Conservation (phyloP, 2,329 filamentous ascomycete genomes). For the Botrytis tulipae region DNA sequence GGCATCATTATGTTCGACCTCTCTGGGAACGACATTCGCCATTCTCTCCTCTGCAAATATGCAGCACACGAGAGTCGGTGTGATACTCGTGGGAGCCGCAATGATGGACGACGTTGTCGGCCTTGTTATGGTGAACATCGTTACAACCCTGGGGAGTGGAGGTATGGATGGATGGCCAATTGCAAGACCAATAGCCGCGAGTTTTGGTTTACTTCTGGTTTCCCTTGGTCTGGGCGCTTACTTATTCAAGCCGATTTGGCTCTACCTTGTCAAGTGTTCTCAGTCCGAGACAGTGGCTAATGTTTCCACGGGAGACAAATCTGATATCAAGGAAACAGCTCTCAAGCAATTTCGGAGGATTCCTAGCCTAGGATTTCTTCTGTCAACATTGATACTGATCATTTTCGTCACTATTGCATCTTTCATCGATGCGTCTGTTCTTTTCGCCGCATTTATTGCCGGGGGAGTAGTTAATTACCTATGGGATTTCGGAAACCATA, state of each 20-base stretch:
- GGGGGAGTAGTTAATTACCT: conserved; percentile 46
- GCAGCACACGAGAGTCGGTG: conserved; percentile 54
- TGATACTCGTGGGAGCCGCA: conserved; percentile 67
- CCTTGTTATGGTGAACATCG: conserved; percentile 73
- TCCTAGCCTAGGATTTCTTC: conserved; percentile 27
- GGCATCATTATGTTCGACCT: conserved; percentile 71
- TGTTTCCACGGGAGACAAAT: not conserved
- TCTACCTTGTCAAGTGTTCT: not conserved
- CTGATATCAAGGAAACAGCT: not conserved
- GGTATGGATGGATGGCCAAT: conserved; percentile 23
- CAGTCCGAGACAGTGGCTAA: not conserved
- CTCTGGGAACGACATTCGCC: conserved; percentile 68
- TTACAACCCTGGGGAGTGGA: conserved; percentile 57
- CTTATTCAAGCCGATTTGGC: conserved; percentile 26
- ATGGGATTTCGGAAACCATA: conserved; percentile 39
- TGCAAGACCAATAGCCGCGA: conserved; percentile 28
- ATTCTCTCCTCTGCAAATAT: conserved; percentile 61
- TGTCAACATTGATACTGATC: conserved; percentile 26
- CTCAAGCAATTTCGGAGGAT: conserved; percentile 8
- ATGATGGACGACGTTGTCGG: conserved; percentile 83
- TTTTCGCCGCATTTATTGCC: conserved; percentile 52
- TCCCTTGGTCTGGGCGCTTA: conserved; percentile 23
- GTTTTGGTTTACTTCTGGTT: conserved; percentile 30
- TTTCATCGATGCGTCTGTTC: conserved; percentile 49
- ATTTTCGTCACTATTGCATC: conserved; percentile 31